Evolutionary conservation across 139 green algal genomes (phyloP), one percentile per base, ranked within the genome.

Genomic region (Diplosphaera chodatii): DNA sequence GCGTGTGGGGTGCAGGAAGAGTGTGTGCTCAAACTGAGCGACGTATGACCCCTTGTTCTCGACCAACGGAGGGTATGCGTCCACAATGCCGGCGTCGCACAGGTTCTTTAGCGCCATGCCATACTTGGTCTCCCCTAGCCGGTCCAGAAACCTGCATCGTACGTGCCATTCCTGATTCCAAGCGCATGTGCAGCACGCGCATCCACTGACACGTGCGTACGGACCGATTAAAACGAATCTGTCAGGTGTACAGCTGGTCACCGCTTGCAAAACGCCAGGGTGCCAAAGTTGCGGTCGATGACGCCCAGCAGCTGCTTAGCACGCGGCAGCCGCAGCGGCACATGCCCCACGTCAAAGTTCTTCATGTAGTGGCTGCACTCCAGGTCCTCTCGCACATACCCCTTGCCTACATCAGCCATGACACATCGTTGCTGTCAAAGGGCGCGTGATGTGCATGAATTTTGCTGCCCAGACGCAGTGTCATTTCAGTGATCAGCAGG

Each of bases 291-390:
- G 22, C 78, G 68, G 74, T 99, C 91, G 68, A 99, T 99, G 34
- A 87, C 94, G 30, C 74, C 84, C 65, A 99, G 86, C 74, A 99
- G 90, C 83, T 92, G 77, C 86, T 96, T 96, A 37, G 94, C 93
- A 28, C 89, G 83, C 0, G 94, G 92, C 79, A 98, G 83, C n/a
- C 94, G 92, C 71, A 94, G 82, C 30, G 93, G 92, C 68, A 96
- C 88, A 73, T 96, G 85, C 4, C 91, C 92, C 29, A 88, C 88
- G 29, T 95, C 84, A 78, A 94, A 96, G 80, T 97, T 94, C 87
- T 98, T 98, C 92, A 98, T 97, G 88, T 99, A 99, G 85, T 99
- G 96, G 70, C 74, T 90, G 84, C 89, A 95, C 85, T 99, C 96
- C 67, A 98, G 83, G 82, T 99, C 96, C 76, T 98, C 94, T n/a